Percentiles rank a stretch among this genome's conserved stretches.
These are phyloP conservation scores for Cryptococcus sp. DNA, from an alignment of 1,284 basidiomycete species.

Conservation along the genomic window DNA sequence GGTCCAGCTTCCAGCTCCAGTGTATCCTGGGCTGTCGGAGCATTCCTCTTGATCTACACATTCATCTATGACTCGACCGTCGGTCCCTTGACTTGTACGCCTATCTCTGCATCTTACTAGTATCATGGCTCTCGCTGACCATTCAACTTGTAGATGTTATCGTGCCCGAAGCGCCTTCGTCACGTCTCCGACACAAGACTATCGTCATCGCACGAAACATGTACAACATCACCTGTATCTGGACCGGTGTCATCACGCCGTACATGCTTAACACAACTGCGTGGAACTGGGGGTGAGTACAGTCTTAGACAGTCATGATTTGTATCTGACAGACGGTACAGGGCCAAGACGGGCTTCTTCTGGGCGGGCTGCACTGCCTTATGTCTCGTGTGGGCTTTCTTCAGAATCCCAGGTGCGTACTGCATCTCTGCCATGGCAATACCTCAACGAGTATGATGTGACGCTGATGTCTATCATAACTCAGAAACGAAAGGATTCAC, in stretches of 20 bases:
- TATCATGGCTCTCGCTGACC: no score
- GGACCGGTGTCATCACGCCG: conserved; percentile 7
- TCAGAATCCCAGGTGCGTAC: conserved; percentile 31
- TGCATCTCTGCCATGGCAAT: no score
- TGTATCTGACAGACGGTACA: background rate
- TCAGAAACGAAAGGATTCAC: conserved; percentile 38
- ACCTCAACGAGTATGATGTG: no score
- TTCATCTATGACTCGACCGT: conserved; percentile 27
- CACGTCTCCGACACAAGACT: conserved; percentile 54
- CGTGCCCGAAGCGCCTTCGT: conserved; percentile 50
- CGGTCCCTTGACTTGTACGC: conserved; percentile 15
- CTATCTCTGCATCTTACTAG: no score
- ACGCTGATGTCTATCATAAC: no score
- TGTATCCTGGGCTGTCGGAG: conserved; percentile 16
- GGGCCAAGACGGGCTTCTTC: conserved; percentile 41
- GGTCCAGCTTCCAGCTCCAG: conserved; percentile 1
- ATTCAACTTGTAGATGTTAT: conserved; percentile 12
- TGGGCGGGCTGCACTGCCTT: conserved; percentile 33
- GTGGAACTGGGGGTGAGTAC: conserved; percentile 4
- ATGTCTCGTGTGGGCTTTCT: conserved; percentile 15
- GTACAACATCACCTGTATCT: conserved; percentile 21
- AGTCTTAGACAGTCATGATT: background rate
- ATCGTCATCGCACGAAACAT: conserved; percentile 46
- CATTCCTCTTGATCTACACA: conserved; percentile 24
- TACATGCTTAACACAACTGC: conserved; percentile 3